Evolutionary conservation across 2,329 filamentous ascomycete species (phyloP).

Genomic region (Rosellinia necatrix): DNA sequence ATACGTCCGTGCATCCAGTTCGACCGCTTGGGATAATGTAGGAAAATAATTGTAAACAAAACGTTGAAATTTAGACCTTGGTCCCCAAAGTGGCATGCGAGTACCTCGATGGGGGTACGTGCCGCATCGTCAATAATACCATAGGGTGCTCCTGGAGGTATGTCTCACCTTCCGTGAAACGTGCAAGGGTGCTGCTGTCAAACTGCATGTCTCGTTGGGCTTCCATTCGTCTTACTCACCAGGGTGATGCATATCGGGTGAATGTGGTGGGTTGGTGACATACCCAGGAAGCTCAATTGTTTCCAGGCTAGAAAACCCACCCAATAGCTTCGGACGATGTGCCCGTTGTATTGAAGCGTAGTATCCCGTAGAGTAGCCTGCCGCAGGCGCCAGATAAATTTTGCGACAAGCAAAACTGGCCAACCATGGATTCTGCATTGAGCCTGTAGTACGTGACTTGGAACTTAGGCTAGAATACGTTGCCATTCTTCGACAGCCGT

Average conservation of each 20-base stretch:
- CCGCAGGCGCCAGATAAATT: slow-evolving; percentile 15
- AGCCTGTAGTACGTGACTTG: slow-evolving; percentile 14
- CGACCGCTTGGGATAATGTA: slow-evolving; percentile 20
- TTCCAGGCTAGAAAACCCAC: slow-evolving; percentile 12
- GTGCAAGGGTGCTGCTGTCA: slow-evolving; percentile 26
- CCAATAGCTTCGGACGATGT: slow-evolving; percentile 17
- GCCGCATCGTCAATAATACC: slow-evolving; percentile 13
- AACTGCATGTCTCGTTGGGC: slow-evolving; percentile 30
- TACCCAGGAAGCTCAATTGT: slow-evolving; percentile 18
- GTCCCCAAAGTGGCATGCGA: slow-evolving; percentile 12
- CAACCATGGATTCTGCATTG: slow-evolving; percentile 17
- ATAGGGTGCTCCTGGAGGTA: slow-evolving; percentile 16
- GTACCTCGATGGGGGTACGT: slow-evolving; percentile 12
- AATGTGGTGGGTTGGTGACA: slow-evolving; percentile 16
- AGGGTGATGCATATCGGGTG: slow-evolving; percentile 26
- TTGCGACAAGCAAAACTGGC: slow-evolving; percentile 13
- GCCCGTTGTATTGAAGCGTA: slow-evolving; percentile 19
- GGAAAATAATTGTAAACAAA: slow-evolving; percentile 15
- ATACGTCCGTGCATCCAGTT: slow-evolving; percentile 24
- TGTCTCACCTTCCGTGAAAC: slow-evolving; percentile 28
- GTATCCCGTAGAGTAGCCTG: slow-evolving; percentile 14
- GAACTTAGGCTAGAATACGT: slow-evolving; percentile 24
- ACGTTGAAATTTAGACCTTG: slow-evolving; percentile 5
- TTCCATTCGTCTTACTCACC: slow-evolving; percentile 26
- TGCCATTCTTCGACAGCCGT: slow-evolving; percentile 27